These are phyloP conservation scores for Entomortierella lignicola DNA, from an alignment of 192 early-diverging fungal species.

Conservation along the genomic window DNA sequence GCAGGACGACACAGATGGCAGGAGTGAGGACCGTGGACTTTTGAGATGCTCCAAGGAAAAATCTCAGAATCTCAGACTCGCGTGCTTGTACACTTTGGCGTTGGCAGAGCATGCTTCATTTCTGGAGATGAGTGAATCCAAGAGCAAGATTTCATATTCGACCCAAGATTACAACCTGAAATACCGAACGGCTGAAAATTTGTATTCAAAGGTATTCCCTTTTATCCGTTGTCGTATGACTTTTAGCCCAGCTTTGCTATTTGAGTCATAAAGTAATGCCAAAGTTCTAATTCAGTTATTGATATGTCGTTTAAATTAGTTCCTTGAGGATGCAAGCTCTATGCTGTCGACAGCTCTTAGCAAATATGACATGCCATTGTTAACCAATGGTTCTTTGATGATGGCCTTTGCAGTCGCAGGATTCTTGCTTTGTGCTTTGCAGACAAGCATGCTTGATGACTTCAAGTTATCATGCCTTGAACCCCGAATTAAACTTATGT, in stretches of 20 bases:
- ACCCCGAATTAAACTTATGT: background rate
- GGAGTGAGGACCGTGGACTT: background rate
- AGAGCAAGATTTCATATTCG: background rate
- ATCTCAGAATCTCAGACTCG: slow-evolving; percentile 33
- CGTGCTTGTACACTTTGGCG: slow-evolving; percentile 44
- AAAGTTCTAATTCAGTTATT: too few species aligned
- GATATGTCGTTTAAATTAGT: slow-evolving; percentile 10
- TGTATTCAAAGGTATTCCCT: slow-evolving; percentile 23
- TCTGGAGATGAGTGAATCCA: slow-evolving; percentile 14
- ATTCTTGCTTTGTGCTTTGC: slow-evolving; percentile 35
- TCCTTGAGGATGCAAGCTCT: slow-evolving; percentile 44
- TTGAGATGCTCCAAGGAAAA: slow-evolving; percentile 6
- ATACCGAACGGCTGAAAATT: slow-evolving; percentile 10
- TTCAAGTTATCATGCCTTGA: slow-evolving; percentile 36
- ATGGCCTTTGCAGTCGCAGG: slow-evolving; percentile 45
- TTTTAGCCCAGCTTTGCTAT: background rate
- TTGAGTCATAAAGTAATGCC: too few species aligned
- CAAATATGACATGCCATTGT: slow-evolving; percentile 51
- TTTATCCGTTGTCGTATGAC: background rate
- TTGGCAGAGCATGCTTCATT: slow-evolving; percentile 38
- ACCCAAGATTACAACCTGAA: background rate
- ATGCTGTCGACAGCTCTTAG: slow-evolving; percentile 50
- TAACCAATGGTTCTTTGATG: slow-evolving; percentile 49
- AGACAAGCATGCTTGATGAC: slow-evolving; percentile 27
- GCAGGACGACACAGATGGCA: slow-evolving; percentile 1